These are phyloP conservation scores for Euphorbia corollata DNA, from an alignment of 441 rosid genomes.

Conservation along the genomic window DNA sequence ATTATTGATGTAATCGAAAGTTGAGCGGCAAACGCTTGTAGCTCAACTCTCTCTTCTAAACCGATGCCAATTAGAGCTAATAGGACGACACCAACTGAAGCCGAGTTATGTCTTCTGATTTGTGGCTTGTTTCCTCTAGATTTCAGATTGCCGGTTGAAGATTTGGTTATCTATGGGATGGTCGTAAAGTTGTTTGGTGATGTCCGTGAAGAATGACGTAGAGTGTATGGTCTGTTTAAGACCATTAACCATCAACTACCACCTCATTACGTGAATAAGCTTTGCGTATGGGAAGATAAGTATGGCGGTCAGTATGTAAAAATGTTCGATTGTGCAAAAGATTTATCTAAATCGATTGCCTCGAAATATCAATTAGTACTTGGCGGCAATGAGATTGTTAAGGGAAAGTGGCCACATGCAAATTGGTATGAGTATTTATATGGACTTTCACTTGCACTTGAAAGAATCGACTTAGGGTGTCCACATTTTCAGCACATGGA, in stretches of 20 bases:
- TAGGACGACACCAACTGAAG: background rate
- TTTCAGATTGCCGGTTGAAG: background rate
- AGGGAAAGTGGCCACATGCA: background rate
- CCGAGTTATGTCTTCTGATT: background rate
- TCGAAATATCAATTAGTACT: background rate
- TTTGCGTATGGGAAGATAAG: background rate
- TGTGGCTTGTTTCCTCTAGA: background rate
- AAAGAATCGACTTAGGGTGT: background rate
- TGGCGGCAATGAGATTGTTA: background rate
- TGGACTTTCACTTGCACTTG: background rate
- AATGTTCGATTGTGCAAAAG: background rate
- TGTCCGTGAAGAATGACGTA: background rate
- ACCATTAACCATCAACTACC: background rate
- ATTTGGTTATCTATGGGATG: background rate
- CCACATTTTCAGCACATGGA: background rate
- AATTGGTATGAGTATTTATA: no score
- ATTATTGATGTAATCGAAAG: no score
- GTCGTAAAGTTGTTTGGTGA: background rate
- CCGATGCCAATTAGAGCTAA: background rate
- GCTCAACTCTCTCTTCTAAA: background rate
- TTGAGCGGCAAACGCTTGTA: no score
- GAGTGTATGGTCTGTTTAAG: background rate
- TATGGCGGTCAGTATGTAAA: background rate
- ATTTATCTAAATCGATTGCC: background rate
- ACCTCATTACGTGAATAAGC: background rate